Evolutionary conservation across 352 stramenopile species (phyloP).

Genomic region (Pythium chondricola): DNA sequence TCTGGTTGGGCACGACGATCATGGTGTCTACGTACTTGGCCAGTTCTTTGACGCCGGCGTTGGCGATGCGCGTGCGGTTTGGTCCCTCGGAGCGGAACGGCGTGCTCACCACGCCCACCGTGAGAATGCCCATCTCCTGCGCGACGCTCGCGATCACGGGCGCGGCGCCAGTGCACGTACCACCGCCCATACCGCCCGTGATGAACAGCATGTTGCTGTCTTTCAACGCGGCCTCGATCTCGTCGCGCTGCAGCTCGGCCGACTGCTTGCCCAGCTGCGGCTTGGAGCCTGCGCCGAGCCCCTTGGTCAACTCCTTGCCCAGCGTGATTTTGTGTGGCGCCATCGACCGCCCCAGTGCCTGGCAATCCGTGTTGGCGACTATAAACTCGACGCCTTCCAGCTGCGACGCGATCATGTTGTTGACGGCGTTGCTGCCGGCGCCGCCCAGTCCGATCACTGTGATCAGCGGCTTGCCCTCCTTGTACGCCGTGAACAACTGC

Average conservation of each 20-base stretch:
- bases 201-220: constrained; percentile 96
- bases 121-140: constrained; percentile 91
- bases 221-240: constrained; percentile 87
- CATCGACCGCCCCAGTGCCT: constrained; percentile 77
- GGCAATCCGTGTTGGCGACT: constrained; percentile 94
- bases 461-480: constrained; percentile 81
- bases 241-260: constrained; percentile 81
- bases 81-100: constrained; percentile 94
- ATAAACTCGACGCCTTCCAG: constrained; percentile 93
- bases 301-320: constrained; percentile 81
- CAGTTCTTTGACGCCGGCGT: constrained; percentile 90
- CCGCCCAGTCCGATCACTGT: constrained; percentile 81
- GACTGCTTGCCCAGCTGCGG: constrained; percentile 72
- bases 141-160: constrained; percentile 92
- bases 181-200: constrained; percentile 92
- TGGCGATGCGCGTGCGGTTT: constrained; percentile 91
- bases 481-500: constrained; percentile 46
- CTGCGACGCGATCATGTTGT: constrained; percentile 88
- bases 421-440: constrained; percentile 82
- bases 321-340: constrained; percentile 79
- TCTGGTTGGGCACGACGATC: constrained; percentile 97
- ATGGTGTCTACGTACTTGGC: constrained; percentile 93
- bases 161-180: constrained; percentile 89
- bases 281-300: constrained; percentile 76
- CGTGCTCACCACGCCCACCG: constrained; percentile 94